Evolutionary conservation across 176 grass and related monocot species (phyloP), one percentile per base, ranked within the genome.

Genomic region (Aegilops tauschii): DNA sequence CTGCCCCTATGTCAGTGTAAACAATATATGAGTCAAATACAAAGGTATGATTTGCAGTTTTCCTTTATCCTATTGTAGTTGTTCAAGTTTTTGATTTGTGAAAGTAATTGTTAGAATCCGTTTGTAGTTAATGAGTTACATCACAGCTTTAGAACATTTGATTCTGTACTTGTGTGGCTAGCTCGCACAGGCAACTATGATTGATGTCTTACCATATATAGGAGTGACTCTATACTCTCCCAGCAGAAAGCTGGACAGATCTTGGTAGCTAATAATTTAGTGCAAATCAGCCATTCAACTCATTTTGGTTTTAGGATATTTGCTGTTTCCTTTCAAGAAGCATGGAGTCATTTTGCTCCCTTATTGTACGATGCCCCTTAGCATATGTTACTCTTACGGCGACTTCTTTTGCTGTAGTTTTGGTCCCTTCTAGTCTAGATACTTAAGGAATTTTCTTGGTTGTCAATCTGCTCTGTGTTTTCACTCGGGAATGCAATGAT

Each of bases 21-120:
- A 28, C 82, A 84, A 67, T 50, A 52, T 50, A 54, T 21, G 25
- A 77, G 31, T 90, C 37, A 82, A 86, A 78, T 49, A 71, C 14
- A 62, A 13, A 0, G 83, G 71, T 90, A 82, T 64, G 37, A 25
- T 77, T 63, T 77, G 59, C 50, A 78, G 37, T 71, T 35, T 65
- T 69, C 13, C 37, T 76, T 77, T 17, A 61, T 76, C 70, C 8
- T 34, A 9, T 31, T 37, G 20, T 71, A 20, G 7, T 29, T 37
- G 10, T 64, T 82, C 39, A 42, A 50, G 4, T 70, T 58, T 23
- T 82, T 77, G 23, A 45, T 76, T 74, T 50, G 44, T 29, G 42
- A 30, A 40, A 27, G 42, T 50, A 50, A 76, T 76, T 76, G 25
- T 50, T 76, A 8, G 82, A 50, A 61, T 39, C 5, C 68, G 62